Percentiles rank a stretch among this genome's conserved stretches.
These are phyloP conservation scores for Parathielavia hyrcaniae DNA, from an alignment of 495 filamentous ascomycete genomes.

Conservation along the genomic window DNA sequence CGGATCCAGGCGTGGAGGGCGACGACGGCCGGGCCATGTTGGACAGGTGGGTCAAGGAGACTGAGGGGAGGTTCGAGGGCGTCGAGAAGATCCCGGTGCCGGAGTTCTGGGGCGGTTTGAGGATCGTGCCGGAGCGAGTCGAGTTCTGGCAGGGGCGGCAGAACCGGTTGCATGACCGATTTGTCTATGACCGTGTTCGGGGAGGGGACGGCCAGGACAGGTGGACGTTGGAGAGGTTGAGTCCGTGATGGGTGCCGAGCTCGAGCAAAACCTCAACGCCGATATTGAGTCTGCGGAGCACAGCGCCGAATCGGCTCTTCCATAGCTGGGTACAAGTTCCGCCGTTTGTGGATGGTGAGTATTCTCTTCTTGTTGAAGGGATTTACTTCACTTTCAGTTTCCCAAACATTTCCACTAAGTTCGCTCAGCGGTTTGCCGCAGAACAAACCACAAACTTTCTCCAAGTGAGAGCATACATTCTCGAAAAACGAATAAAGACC, in stretches of 20 bases:
- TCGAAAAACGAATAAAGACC: too few species aligned
- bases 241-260: constrained; percentile 40
- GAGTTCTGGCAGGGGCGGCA: constrained; percentile 95
- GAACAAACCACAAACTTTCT: too few species aligned
- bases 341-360: background rate
- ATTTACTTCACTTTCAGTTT: too few species aligned
- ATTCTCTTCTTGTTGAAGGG: too few species aligned
- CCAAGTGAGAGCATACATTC: too few species aligned
- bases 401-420: too few species aligned
- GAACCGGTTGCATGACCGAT: constrained; percentile 87
- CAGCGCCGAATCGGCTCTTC: background rate
- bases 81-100: constrained; percentile 78
- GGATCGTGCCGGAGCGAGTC: constrained; percentile 75
- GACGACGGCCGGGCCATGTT: constrained; percentile 60
- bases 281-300: background rate
- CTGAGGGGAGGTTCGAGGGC: constrained; percentile 65
- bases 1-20: constrained; percentile 30
- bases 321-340: background rate
- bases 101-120: constrained; percentile 88
- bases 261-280: background rate
- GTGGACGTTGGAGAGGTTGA: constrained; percentile 57
- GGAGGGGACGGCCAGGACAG: constrained; percentile 33
- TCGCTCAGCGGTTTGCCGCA: too few species aligned
- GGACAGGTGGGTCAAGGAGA: constrained; percentile 62
- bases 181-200: constrained; percentile 62